Conservation (phyloP, 2,329 filamentous ascomycete genomes). For the Pseudogymnoascus sp. region DNA sequence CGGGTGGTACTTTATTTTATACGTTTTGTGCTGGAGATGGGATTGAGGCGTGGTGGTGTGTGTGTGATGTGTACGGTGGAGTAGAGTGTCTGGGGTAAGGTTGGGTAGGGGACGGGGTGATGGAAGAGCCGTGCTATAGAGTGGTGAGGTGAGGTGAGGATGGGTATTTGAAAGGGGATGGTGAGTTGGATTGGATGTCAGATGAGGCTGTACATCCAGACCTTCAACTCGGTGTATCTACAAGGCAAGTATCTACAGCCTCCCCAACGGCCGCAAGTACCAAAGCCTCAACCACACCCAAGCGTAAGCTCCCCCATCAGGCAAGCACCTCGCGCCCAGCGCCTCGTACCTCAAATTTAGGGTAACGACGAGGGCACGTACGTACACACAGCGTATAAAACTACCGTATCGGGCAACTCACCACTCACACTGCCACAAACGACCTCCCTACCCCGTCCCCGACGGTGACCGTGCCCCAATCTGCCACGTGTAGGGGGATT, state of each 20-base stretch:
- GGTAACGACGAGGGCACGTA: no score
- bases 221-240: background rate
- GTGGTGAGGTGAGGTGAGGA: no score
- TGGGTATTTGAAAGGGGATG: no score
- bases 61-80: no score
- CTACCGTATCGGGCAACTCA: background rate
- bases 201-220: background rate
- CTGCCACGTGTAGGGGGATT: constrained; percentile 2
- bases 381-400: background rate
- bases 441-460: background rate
- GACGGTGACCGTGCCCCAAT: background rate
- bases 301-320: background rate
- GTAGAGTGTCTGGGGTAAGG: no score
- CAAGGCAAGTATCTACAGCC: background rate
- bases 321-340: background rate
- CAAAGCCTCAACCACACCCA: background rate
- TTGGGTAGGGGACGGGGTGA: background rate
- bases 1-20: background rate
- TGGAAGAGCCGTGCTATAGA: background rate
- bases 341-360: background rate
- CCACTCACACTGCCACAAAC: background rate
- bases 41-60: no score
- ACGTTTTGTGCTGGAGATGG: background rate
- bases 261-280: background rate
- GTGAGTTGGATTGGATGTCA: background rate